Conservation (phyloP, 2,329 filamentous ascomycete species). For the Leptographium procerum region DNA sequence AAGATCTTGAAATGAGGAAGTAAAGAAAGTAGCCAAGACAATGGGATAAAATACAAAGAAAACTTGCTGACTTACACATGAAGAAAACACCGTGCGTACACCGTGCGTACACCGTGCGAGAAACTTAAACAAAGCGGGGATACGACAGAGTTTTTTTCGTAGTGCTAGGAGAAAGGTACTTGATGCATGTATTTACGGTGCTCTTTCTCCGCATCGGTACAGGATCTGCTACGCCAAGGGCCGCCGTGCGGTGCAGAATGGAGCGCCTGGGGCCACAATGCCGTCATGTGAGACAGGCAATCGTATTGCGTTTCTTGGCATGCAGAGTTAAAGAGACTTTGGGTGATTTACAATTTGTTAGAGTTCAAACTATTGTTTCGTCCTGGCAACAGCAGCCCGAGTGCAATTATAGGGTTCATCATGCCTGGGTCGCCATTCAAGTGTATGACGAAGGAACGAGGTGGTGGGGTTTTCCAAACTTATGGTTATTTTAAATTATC, state of each 20-base stretch:
- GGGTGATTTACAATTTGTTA: too few species aligned
- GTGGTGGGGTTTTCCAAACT: too few species aligned
- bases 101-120: background rate
- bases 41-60: too few species aligned
- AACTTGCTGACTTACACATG: background rate
- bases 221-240: background rate
- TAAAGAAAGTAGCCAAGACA: too few species aligned
- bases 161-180: background rate
- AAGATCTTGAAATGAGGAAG: too few species aligned
- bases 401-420: too few species aligned
- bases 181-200: background rate
- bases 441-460: too few species aligned
- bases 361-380: too few species aligned
- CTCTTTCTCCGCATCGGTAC: background rate
- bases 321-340: too few species aligned
- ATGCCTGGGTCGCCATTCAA: too few species aligned
- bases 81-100: background rate
- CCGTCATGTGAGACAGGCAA: background rate
- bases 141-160: background rate
- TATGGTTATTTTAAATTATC: too few species aligned
- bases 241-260: background rate
- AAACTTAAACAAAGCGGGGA: background rate
- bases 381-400: too few species aligned
- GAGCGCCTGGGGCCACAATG: background rate
- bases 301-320: background rate